Base-by-base conservation (phyloP, 176 grass and related monocot species). In the Carex myosuroides region DNA sequence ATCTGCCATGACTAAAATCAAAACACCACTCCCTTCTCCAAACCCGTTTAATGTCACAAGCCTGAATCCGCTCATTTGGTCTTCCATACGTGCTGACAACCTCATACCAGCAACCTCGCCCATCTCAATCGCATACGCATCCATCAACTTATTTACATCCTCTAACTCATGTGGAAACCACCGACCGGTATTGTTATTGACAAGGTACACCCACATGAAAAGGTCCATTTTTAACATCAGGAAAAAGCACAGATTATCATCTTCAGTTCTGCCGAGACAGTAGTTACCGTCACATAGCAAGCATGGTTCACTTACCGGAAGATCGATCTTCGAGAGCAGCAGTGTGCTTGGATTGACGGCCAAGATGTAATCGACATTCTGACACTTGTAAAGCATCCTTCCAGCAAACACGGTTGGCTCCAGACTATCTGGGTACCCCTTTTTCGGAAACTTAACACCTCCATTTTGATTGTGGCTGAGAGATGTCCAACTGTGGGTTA, bases 1-100 rank as follows among this genome's bases (percentile, higher is more conserved):
- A n/a, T 94, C 89, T 12, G 84, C 85, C 89, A 94, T 87, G 57
- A 87, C 8, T 13, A 91, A 87, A 67, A 94, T 83, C 41, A 94
- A 17, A 2, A 76, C 20, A 18, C 65, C 62, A 5, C 63, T 94
- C 13, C 29, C 82, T 77, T 94, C 89, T 63, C 89, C 90, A 42
- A 89, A 94, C 1, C 85, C 92, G 16, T 75, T 84, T 8, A 89
- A 80, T 44, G 79, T 85, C 22, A 89, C 89, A 16, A 91, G 89
- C 82, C 84, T 87, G 79, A 18, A 89, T 0, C 87, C 92, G 0
- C 6, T 80, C 10, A 83, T 9, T 81, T 94, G 92, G 21, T 94
- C 92, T 1, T 20, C 13, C 30, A 91, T 79, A n/a, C n/a, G 85
- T 0, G 87, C 89, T 8, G 92, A 94, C 29, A 94, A 90, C 79